phyloP scores from a whole-genome alignment of 2,329 filamentous ascomycete genomes.

The Cladosporium austrohemisphaericum region DNA sequence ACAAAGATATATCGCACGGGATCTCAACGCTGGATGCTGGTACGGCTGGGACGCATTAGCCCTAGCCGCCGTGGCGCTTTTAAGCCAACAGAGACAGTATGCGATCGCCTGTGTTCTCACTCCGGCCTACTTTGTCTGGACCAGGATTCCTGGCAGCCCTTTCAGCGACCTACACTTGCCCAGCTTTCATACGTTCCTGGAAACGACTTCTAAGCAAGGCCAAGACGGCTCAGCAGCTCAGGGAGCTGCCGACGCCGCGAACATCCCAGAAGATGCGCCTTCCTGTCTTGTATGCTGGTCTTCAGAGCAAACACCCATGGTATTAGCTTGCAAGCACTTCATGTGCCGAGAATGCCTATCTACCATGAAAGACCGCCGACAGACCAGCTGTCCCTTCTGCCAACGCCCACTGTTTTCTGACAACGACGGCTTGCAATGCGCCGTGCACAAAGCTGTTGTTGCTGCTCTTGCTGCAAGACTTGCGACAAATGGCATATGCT shows the following conservation, averaged over 20 bases:
- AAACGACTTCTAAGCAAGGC: not conserved
- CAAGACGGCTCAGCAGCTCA: not conserved
- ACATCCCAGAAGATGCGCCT: not conserved
- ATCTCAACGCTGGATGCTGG: slow-evolving; percentile 1
- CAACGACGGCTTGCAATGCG: not conserved
- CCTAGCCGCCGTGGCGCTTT: not conserved
- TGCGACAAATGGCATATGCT: not conserved
- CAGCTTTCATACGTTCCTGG: not conserved
- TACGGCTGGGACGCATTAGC: slow-evolving; percentile 2
- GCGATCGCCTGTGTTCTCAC: not conserved
- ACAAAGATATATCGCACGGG: not conserved
- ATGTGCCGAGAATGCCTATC: not conserved
- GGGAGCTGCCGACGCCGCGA: not conserved
- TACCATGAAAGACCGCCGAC: not conserved
- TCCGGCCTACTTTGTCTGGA: slow-evolving; percentile 3
- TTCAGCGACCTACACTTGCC: not conserved
- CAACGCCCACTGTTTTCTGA: not conserved
- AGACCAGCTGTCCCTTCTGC: slow-evolving; percentile 2
- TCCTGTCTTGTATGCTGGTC: slow-evolving; percentile 1
- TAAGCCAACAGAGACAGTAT: not conserved
- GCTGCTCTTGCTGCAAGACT: not conserved
- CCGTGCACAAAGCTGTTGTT: not conserved
- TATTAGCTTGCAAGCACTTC: not conserved
- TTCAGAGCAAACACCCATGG: not conserved
- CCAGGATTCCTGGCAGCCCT: not conserved